Conservation (phyloP, 1,139 yeast genomes). For the Magnusiomyces ingens region DNA sequence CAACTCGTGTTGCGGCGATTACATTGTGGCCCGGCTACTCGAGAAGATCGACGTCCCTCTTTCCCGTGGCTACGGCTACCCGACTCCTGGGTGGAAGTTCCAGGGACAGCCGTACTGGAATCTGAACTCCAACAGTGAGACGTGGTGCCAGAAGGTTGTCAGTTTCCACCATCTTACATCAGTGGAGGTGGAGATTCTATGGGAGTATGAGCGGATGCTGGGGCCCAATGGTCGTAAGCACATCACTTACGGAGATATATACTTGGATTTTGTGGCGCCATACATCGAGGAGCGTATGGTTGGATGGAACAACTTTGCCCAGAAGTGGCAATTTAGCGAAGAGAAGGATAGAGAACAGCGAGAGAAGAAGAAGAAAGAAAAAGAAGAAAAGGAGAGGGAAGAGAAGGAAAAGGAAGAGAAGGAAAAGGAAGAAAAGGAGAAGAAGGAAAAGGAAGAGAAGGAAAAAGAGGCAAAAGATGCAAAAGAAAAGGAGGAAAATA, state of each 20-base stretch:
- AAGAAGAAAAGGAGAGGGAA: constrained; percentile 5
- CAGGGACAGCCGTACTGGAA: constrained; percentile 4
- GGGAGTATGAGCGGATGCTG: constrained; percentile 23
- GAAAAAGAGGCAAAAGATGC: neutral
- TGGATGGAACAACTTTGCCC: constrained; percentile 20
- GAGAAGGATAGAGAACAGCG: constrained; percentile 13
- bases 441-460: neutral
- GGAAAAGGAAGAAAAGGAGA: constrained; percentile 3
- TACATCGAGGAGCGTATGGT: constrained; percentile 17
- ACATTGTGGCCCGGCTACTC: constrained; percentile 30
- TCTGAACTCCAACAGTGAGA: neutral
- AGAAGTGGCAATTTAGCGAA: constrained; percentile 15
- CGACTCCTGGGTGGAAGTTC: constrained; percentile 16
- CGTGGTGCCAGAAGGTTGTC: constrained; percentile 24
- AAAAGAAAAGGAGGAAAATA: neutral
- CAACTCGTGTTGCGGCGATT: constrained; percentile 34
- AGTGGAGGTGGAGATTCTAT: constrained; percentile 22
- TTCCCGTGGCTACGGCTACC: constrained; percentile 22
- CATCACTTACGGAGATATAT: constrained; percentile 21
- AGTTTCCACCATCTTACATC: constrained; percentile 23
- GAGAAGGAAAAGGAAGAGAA: constrained; percentile 3
- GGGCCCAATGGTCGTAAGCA: constrained; percentile 14
- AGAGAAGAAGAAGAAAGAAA: constrained; percentile 3
- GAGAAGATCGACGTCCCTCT: constrained; percentile 18
- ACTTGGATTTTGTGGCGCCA: constrained; percentile 24